Conservation (phyloP, 2,329 filamentous ascomycete genomes). For the Paramyrothecium roridum region DNA sequence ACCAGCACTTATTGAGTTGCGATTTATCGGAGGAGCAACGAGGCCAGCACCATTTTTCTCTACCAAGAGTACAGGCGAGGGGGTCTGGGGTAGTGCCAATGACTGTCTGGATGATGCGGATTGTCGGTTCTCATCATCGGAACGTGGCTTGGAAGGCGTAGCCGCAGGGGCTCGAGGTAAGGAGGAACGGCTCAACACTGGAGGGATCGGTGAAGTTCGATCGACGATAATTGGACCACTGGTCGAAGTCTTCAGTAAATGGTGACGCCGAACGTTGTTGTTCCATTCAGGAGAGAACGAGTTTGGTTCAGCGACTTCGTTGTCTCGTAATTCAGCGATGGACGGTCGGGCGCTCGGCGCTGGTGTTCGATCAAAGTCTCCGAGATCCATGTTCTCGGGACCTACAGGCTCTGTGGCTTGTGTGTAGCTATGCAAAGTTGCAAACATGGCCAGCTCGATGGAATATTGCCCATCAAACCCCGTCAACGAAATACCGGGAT, state of each 20-base stretch:
- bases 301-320: conserved; percentile 4
- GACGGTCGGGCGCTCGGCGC: conserved; percentile 25
- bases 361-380: conserved; percentile 29
- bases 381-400: conserved; percentile 12
- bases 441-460: conserved; percentile 14
- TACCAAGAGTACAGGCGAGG: neutral
- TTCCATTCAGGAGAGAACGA: conserved; percentile 4
- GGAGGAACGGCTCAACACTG: conserved; percentile 8
- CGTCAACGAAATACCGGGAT: too few species aligned
- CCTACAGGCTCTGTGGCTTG: conserved; percentile 12
- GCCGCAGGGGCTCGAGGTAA: neutral
- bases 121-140: conserved; percentile 7
- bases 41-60: neutral
- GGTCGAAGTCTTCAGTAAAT: conserved; percentile 18
- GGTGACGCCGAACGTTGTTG: conserved; percentile 11
- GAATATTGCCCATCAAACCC: too few species aligned
- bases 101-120: neutral
- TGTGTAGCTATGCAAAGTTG: conserved; percentile 16
- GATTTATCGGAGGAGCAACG: neutral
- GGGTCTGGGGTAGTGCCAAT: neutral
- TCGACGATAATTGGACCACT: conserved; percentile 12
- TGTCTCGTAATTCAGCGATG: conserved; percentile 13
- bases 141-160: neutral
- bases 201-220: conserved; percentile 14
- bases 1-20: neutral